A percentile compares a stretch with the other conserved stretches of the same genome.
Conservation (phyloP, 306 rosid species). For the Cicer arietinum region DNA sequence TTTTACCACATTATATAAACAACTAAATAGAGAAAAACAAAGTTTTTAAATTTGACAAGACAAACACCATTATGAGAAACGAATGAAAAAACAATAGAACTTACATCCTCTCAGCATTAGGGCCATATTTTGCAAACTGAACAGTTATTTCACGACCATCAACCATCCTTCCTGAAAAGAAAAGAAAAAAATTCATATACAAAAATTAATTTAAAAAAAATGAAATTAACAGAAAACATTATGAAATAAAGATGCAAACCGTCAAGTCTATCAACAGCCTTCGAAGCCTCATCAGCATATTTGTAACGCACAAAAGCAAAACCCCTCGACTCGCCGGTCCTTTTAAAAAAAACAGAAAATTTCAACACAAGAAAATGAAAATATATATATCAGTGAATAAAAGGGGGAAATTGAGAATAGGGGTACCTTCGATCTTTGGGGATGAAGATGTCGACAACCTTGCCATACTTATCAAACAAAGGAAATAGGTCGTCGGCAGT, state of each 20-base stretch:
- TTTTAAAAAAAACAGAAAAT: constrained; percentile 3
- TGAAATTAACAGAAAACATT: background rate
- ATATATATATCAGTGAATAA: background rate
- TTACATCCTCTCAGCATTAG: constrained; percentile 92
- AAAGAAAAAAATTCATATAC: background rate
- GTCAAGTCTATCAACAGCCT: constrained; percentile 89
- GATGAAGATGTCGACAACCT: constrained; percentile 90
- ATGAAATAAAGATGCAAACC: constrained; percentile 49
- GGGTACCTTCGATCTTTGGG: constrained; percentile 86
- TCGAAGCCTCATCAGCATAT: constrained; percentile 88
- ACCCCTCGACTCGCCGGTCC: constrained; percentile 93
- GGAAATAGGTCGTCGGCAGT: constrained; percentile 90
- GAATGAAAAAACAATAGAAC: constrained; percentile 30
- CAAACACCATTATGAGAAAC: background rate
- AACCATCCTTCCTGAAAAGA: constrained; percentile 70
- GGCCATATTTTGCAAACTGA: constrained; percentile 94
- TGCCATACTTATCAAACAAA: constrained; percentile 84
- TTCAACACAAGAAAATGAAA: background rate
- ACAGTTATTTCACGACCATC: constrained; percentile 95
- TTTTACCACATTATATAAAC: background rate
- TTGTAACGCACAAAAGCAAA: constrained; percentile 94
- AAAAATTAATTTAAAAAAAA: background rate
- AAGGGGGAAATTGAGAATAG: constrained; percentile 29
- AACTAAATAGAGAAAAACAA: background rate
- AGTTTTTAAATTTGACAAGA: background rate